These are phyloP conservation scores for Paspalum vaginatum DNA, from an alignment of 176 grass and related monocot genomes.

Conservation along the genomic window DNA sequence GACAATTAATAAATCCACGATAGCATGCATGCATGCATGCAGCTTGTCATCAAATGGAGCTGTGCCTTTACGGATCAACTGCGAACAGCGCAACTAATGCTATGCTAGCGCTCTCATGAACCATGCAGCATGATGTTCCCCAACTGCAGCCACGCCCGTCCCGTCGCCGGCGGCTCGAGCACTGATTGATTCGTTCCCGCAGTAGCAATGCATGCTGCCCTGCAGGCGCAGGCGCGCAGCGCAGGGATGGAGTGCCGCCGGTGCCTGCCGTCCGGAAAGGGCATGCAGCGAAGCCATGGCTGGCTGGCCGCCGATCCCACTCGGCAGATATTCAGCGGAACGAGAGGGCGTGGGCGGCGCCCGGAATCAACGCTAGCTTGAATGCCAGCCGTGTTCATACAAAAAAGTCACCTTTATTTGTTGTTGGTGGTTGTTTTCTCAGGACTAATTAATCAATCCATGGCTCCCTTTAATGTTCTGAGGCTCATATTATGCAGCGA, in stretches of 20 bases:
- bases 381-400: conserved; percentile 26
- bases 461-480: background rate
- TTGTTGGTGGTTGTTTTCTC: background rate
- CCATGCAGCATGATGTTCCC: background rate
- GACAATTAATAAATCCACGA: no score
- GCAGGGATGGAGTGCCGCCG: conserved; percentile 31
- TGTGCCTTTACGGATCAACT: no score
- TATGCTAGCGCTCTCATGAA: no score
- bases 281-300: background rate
- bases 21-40: no score
- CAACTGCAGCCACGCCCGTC: background rate
- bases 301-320: background rate
- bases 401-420: no score
- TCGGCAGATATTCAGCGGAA: conserved; percentile 7
- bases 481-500: conserved; percentile 18
- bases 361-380: background rate
- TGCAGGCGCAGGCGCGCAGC: no score
- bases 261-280: conserved; percentile 50
- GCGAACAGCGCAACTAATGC: no score
- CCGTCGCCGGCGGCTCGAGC: background rate
- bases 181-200: background rate
- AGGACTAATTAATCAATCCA: background rate
- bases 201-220: conserved; percentile 11
- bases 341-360: conserved; percentile 32
- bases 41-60: no score